Conservation (phyloP, 140 eudicot species). For the Erigeron philadelphicus region DNA sequence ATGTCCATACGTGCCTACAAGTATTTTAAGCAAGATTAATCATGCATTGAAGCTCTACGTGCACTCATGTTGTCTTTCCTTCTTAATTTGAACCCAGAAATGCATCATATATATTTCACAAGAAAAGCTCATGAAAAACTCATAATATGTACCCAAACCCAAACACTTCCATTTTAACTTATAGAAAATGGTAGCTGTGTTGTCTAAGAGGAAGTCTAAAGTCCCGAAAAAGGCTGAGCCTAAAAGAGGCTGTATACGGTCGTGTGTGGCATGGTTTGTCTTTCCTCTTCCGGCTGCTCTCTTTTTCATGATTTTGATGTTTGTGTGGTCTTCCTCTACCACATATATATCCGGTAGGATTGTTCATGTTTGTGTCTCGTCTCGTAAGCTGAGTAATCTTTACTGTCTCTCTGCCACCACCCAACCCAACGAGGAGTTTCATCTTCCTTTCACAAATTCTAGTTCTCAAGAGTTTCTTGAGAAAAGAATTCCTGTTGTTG, state of each 20-base stretch:
- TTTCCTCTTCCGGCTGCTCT: conserved; percentile 51
- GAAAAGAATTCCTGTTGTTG: conserved; percentile 25
- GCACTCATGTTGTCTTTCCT: conserved; percentile 36
- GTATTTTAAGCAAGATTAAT: conserved; percentile 26
- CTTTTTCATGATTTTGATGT: conserved; percentile 52
- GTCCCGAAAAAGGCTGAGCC: conserved; percentile 33
- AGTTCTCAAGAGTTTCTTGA: conserved; percentile 36
- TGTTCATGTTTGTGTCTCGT: conserved; percentile 71
- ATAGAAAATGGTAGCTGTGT: conserved; percentile 47
- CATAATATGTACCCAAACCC: not conserved
- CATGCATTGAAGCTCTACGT: conserved; percentile 40
- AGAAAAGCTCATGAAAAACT: conserved; percentile 35
- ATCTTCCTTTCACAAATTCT: conserved; percentile 40
- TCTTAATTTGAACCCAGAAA: not conserved
- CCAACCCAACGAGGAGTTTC: conserved; percentile 50
- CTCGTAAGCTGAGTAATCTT: conserved; percentile 65
- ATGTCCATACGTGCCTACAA: conserved; percentile 25
- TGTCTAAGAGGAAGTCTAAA: conserved; percentile 48
- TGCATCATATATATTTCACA: conserved; percentile 25
- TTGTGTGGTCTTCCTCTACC: conserved; percentile 67
- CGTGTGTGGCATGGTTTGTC: conserved; percentile 36
- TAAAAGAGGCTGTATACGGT: conserved; percentile 26
- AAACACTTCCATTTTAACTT: conserved; percentile 2
- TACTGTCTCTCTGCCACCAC: conserved; percentile 80
- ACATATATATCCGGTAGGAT: conserved; percentile 63